phyloP scores from a whole-genome alignment of 1,284 basidiomycete species.

The Cutaneotrichosporon sp. region DNA sequence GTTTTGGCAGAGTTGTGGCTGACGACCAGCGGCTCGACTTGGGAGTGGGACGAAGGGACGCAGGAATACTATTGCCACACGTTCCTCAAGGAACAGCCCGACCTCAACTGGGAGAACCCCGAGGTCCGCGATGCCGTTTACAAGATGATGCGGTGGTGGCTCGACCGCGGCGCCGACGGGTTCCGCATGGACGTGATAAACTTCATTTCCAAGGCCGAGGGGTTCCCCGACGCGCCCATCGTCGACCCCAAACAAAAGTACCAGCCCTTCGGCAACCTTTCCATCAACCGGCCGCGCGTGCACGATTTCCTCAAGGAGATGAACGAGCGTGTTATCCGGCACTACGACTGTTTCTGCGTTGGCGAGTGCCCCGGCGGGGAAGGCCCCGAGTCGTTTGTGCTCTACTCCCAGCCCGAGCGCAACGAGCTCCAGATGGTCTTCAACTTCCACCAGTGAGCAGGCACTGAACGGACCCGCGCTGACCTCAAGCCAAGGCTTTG shows the following conservation, averaged over 20 bases:
- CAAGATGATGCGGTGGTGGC: conserved; percentile 50
- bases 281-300: conserved; percentile 55
- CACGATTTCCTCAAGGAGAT: conserved; percentile 67
- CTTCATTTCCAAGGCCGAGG: conserved; percentile 42
- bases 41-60: conserved; percentile 50
- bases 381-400: conserved; percentile 5
- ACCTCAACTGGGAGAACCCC: conserved; percentile 49
- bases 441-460: conserved; percentile 53
- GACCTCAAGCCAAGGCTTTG: conserved; percentile 37
- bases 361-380: conserved; percentile 13
- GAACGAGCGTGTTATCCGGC: conserved; percentile 54
- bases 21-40: conserved; percentile 35
- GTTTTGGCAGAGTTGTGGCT: not conserved
- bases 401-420: conserved; percentile 61
- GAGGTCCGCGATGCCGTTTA: conserved; percentile 42
- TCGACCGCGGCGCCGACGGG: conserved; percentile 50
- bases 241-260: conserved; percentile 51
- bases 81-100: conserved; percentile 34
- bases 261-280: conserved; percentile 44
- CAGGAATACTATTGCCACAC: conserved; percentile 51
- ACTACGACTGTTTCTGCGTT: conserved; percentile 19
- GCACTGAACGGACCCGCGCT: conserved; percentile 42
- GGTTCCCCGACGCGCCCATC: conserved; percentile 62
- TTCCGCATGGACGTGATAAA: conserved; percentile 36
- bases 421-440: conserved; percentile 58